Base-by-base conservation (phyloP, 176 grass and related monocot genomes). In the Puccinellia tenuiflora region DNA sequence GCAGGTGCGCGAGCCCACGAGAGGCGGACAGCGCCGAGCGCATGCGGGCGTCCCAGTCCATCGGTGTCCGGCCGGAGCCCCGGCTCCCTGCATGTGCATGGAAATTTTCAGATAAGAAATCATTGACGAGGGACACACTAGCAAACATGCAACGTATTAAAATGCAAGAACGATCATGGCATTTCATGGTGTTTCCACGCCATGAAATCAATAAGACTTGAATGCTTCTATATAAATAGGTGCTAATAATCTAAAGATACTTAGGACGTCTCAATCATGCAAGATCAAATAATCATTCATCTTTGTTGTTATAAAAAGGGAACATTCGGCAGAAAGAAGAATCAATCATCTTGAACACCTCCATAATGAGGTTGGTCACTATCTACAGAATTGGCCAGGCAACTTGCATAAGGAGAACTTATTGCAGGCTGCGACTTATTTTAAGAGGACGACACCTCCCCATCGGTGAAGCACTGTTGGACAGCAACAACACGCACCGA, bases 21-120 rank as follows among this genome's bases (percentile, higher is more conserved):
- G 93, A 87, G 47, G 96, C 89, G 6, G 85, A 90, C 77, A 98
- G 73, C 24, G 93, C 93, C 0, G 92, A 84, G 6, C 91, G 90
- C 85, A 96, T 96, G 37, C 96, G 88, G 34, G 91, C 90, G 29
- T 95, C 96, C 96, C 96, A 98, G 87, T 93, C 91, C 81, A 98
- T 78, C 22, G 96, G 96, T 24, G 88, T 93, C 75, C 87, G 87
- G 3, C 93, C 93, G 13, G 91, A 95, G 46, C 90, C 93, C 1
- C 96, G 87, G 67, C 87, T 93, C 42, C 96, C 96, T 98, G 93
- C 87, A 79, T 12, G 37, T 74, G 34, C 13, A 80, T 20, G 25
- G 2, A 26, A 29, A 76, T 22, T 35, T 17, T 51, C 76, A 76
- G 14, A 76, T 90, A 18, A 90, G 75, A 80, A 86, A 42, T 35